Conservation (phyloP, 1,284 basidiomycete genomes). For the Trichosporon asahii region DNA sequence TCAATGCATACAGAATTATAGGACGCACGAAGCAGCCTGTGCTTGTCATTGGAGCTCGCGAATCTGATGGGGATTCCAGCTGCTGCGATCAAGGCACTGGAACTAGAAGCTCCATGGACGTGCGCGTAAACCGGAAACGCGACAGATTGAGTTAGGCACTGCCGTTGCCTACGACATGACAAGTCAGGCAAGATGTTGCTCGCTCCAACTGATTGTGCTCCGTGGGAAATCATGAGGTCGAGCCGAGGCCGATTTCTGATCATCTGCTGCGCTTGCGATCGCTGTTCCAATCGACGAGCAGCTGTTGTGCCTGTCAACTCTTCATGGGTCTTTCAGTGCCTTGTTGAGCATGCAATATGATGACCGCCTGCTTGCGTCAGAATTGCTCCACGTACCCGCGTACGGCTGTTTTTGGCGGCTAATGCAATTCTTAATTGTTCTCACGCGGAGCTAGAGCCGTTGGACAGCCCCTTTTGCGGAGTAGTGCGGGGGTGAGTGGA, state of each 20-base stretch:
- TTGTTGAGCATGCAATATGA: neutral
- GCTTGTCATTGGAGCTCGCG: neutral
- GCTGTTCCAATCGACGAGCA: neutral
- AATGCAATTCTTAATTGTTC: neutral
- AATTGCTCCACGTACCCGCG: neutral
- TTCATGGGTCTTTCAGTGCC: neutral
- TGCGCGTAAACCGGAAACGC: neutral
- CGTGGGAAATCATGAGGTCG: neutral
- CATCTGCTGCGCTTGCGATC: neutral
- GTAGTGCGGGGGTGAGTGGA: neutral
- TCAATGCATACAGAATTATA: neutral
- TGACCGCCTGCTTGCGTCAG: neutral
- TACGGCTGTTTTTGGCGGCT: neutral
- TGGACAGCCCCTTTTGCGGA: neutral
- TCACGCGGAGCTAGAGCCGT: neutral
- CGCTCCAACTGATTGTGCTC: neutral
- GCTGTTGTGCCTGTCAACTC: neutral
- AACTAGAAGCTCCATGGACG: neutral
- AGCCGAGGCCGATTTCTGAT: neutral
- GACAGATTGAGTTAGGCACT: neutral
- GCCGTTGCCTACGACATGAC: neutral
- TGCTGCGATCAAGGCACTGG: neutral
- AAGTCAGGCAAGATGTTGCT: neutral
- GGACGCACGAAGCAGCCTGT: neutral
- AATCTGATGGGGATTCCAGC: neutral